A percentile compares a stretch with the other conserved stretches of the same genome.
Evolutionary conservation across 805 yeast genomes (phyloP).

Genomic region (Pichia manshurica): DNA sequence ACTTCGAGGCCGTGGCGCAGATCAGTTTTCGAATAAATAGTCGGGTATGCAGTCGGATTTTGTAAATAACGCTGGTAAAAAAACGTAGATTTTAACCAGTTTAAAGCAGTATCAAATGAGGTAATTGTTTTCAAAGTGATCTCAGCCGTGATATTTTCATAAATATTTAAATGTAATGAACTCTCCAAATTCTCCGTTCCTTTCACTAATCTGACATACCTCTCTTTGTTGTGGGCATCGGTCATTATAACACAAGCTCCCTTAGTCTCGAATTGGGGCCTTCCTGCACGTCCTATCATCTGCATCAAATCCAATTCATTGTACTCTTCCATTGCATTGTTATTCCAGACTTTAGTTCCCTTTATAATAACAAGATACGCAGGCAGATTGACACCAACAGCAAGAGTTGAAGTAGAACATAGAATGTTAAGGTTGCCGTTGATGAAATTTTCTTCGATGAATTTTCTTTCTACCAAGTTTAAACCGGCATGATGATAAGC

Average conservation of each 20-base stretch:
- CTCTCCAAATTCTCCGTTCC: conserved; percentile 80
- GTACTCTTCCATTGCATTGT: conserved; percentile 53
- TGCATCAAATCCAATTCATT: conserved; percentile 76
- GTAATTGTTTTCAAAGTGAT: conserved; percentile 60
- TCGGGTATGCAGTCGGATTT: conserved; percentile 68
- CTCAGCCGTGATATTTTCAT: conserved; percentile 76
- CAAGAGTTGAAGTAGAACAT: conserved; percentile 71
- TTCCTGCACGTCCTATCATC: conserved; percentile 82
- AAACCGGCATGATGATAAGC: conserved; percentile 80
- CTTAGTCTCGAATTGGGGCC: conserved; percentile 73
- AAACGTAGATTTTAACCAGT: conserved; percentile 70
- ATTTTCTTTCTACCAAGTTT: conserved; percentile 61
- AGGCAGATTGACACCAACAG: conserved; percentile 82
- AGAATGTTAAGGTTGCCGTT: conserved; percentile 58
- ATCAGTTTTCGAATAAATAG: conserved; percentile 33
- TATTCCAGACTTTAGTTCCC: conserved; percentile 62
- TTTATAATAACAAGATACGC: conserved; percentile 73
- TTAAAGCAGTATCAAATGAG: conserved; percentile 61
- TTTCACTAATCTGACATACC: conserved; percentile 69
- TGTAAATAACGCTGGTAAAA: conserved; percentile 65
- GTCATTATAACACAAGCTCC: conserved; percentile 74
- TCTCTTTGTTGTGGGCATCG: conserved; percentile 62
- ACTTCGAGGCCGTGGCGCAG: background rate
- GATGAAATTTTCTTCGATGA: conserved; percentile 64
- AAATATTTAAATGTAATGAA: conserved; percentile 65